These are phyloP conservation scores for Knoxia roxburghii DNA, from an alignment of 257 asterid species.

Conservation along the genomic window DNA sequence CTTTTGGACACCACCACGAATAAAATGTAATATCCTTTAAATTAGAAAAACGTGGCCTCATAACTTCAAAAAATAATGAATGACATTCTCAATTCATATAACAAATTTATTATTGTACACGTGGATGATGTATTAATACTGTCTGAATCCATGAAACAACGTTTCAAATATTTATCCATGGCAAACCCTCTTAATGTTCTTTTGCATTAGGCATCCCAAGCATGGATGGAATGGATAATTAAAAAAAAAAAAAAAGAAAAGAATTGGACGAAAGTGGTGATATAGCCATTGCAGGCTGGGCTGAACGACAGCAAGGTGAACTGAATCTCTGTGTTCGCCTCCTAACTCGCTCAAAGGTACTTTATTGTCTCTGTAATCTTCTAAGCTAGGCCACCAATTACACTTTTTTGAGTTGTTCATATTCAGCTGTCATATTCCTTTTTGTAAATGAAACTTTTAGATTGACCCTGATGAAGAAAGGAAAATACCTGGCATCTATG, in stretches of 20 bases:
- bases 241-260: slow-evolving; percentile 87
- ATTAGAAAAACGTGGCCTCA: too few relatives aligned
- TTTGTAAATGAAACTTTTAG: slow-evolving; percentile 39
- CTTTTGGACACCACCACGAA: too few relatives aligned
- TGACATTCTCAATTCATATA: too few relatives aligned
- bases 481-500: slow-evolving; percentile 64
- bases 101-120: too few relatives aligned
- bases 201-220: slow-evolving; percentile 74
- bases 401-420: too few relatives aligned
- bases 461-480: slow-evolving; percentile 90
- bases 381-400: too few relatives aligned
- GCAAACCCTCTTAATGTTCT: background rate
- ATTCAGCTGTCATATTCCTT: too few relatives aligned
- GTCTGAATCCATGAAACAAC: too few relatives aligned
- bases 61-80: too few relatives aligned
- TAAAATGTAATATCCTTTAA: too few relatives aligned
- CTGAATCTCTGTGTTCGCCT: slow-evolving; percentile 82
- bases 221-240: slow-evolving; percentile 96
- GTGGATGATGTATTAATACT: too few relatives aligned
- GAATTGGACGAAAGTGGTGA: slow-evolving; percentile 97
- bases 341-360: slow-evolving; percentile 91
- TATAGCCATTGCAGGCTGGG: slow-evolving; percentile 97
- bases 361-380: too few relatives aligned
- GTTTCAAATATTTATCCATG: background rate
- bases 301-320: slow-evolving; percentile 93